Evolutionary conservation across 345 rosid species (phyloP).

Genomic region (Heritiera fomes): DNA sequence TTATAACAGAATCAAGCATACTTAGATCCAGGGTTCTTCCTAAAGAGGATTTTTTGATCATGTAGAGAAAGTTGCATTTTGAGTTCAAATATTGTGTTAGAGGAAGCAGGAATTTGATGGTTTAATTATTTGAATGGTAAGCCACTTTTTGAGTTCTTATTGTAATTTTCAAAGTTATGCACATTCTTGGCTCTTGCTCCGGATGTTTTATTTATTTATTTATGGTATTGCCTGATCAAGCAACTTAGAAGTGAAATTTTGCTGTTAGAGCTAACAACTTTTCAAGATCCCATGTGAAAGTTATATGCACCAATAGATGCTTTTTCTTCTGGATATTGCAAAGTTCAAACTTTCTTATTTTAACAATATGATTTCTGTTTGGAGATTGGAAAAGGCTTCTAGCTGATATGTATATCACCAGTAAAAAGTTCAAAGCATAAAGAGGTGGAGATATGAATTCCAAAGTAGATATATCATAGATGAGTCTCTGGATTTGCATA

Average conservation of each 20-base stretch:
- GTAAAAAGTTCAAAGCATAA: neutral
- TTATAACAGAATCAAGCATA: neutral
- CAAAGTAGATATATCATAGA: slow-evolving; percentile 3
- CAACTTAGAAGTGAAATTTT: neutral
- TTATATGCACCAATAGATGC: neutral
- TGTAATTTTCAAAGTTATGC: neutral
- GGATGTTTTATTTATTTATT: neutral
- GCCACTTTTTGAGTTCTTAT: neutral
- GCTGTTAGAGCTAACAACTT: neutral
- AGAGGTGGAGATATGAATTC: neutral
- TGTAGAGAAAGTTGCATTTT: neutral
- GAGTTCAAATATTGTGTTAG: neutral
- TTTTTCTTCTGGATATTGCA: neutral
- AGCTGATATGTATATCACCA: neutral
- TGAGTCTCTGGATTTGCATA: slow-evolving; percentile 5
- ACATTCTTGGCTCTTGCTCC: neutral
- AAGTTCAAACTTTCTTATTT: neutral
- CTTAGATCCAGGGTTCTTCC: neutral
- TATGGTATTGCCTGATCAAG: too few species aligned
- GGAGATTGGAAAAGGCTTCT: neutral
- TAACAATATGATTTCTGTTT: neutral
- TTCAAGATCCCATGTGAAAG: neutral
- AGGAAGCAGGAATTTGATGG: neutral
- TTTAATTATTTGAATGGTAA: neutral
- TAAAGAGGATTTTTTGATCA: neutral